A percentile compares a stretch with the other conserved stretches of the same genome.
Evolutionary conservation across 163 green algal species (phyloP).

Genomic region (Prototheca wickerhamii): DNA sequence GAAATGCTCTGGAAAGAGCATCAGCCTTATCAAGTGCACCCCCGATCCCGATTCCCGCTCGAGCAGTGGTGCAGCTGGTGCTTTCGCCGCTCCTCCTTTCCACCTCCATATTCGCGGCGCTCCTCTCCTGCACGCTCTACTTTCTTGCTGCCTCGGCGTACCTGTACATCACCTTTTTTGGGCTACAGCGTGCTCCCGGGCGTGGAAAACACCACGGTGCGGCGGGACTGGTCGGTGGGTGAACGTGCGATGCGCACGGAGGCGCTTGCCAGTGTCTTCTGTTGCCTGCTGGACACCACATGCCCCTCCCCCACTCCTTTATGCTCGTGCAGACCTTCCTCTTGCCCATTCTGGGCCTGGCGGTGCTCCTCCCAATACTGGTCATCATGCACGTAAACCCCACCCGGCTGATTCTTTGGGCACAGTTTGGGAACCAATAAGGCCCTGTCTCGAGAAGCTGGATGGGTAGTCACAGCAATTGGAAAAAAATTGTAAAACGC

Average conservation of each 20-base stretch:
- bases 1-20: neutral
- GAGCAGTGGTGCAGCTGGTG: constrained; percentile 76
- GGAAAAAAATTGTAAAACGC: too few relatives aligned
- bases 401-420: too few relatives aligned
- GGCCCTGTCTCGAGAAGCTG: too few relatives aligned
- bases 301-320: too few relatives aligned
- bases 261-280: too few relatives aligned
- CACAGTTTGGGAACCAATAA: too few relatives aligned
- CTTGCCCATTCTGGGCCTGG: constrained; percentile 72
- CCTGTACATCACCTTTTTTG: constrained; percentile 93
- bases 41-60: neutral
- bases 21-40: neutral
- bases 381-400: constrained; percentile 74
- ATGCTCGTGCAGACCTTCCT: constrained; percentile 64
- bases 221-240: too few relatives aligned
- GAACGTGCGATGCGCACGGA: too few relatives aligned
- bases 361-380: constrained; percentile 60
- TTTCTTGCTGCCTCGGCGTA: constrained; percentile 67
- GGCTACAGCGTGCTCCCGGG: constrained; percentile 86
- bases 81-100: constrained; percentile 71
- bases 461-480: too few relatives aligned
- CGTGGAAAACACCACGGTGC: constrained; percentile 68
- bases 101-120: constrained; percentile 46
- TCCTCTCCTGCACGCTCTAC: constrained; percentile 76
- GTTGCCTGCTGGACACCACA: too few relatives aligned